Base-by-base conservation (phyloP, 768 basidiomycete species). In the Phylloporus sp. region DNA sequence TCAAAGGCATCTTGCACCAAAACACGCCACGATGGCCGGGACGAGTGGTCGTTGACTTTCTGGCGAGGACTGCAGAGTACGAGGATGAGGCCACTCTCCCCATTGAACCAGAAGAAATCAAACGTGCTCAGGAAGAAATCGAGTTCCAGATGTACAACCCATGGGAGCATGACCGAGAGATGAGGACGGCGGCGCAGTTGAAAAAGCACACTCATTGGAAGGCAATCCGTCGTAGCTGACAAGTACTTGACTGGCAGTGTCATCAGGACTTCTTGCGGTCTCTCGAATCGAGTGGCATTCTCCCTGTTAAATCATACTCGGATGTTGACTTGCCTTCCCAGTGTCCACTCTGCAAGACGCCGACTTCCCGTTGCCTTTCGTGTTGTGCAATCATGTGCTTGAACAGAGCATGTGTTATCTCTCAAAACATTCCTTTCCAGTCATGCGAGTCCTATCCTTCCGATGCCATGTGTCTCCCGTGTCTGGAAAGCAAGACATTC, bases 31-130 rank as follows among this genome's bases (percentile, higher is more conserved):
- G 6, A 32, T 47, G 22, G 31, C 38, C 48, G 52, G 54, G 5
- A 29, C 54, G 54, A 18, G 52, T 64, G 3, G 29, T 54, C 27
- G 39, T 63, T 46, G 51, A 64, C 47, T 64, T 61, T 46, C 43
- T 51, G 9, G 41, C 53, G 13, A 60, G 48, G 35, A 64, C 54
- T 0, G 61, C 41, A 0, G 47, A 55, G 38, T 58, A 56, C 26
- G 53, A 61, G 24, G 62, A 59, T 2, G 53, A 53, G 7, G 47
- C 55, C 24, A 49, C 43, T 46, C 62, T 64, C 6, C 23, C 56
- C 35, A 57, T 64, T 22, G 53, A 52, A 13, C 52, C 56, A 12
- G 47, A 52, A 52, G 47, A 52, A 31, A 58, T 64, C 47, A 56
- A 64, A 15, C 9, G 13, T 16, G 61, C 26, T 5, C 41, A 32